phyloP scores from a whole-genome alignment of 371 early-diverging fungal species.

The Coemansia sp. region DNA sequence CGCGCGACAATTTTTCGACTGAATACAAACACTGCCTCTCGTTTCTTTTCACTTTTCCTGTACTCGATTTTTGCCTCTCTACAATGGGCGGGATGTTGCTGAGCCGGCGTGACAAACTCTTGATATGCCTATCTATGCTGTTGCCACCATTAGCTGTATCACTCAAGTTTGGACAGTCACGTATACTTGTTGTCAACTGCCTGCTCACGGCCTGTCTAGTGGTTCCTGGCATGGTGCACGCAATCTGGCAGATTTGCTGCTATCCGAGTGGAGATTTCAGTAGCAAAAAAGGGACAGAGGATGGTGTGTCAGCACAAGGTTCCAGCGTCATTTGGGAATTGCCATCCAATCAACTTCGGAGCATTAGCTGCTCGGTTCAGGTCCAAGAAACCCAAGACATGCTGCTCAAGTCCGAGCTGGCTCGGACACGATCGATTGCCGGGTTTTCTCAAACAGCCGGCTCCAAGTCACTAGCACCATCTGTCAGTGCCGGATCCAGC shows the following conservation, averaged over 20 bases:
- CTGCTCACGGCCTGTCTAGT: conserved; percentile 29
- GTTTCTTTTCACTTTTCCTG: no score
- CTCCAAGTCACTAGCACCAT: conserved; percentile 14
- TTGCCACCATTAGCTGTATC: conserved; percentile 36
- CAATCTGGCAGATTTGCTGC: conserved; percentile 25
- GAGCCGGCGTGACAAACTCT: conserved; percentile 30
- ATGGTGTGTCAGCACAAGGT: conserved; percentile 13
- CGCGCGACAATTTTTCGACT: no score
- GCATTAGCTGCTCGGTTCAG: conserved; percentile 30
- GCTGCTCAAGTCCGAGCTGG: conserved; percentile 9
- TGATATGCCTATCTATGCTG: conserved; percentile 21
- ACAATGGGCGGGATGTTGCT: conserved; percentile 34
- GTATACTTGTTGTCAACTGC: conserved; percentile 28
- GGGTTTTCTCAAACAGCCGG: conserved; percentile 20
- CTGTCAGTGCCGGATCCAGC: background rate
- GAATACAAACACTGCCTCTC: no score
- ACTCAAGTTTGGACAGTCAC: conserved; percentile 39
- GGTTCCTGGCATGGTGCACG: conserved; percentile 34
- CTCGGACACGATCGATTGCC: conserved; percentile 15
- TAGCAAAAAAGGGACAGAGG: conserved; percentile 16
- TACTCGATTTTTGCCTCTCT: no score
- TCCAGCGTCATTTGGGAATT: conserved; percentile 43
- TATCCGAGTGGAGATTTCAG: conserved; percentile 41
- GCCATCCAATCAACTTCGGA: conserved; percentile 35
- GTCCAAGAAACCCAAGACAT: conserved; percentile 23